These are phyloP conservation scores for Fusarium mundagurra DNA, from an alignment of 2,329 filamentous ascomycete genomes.

Conservation along the genomic window DNA sequence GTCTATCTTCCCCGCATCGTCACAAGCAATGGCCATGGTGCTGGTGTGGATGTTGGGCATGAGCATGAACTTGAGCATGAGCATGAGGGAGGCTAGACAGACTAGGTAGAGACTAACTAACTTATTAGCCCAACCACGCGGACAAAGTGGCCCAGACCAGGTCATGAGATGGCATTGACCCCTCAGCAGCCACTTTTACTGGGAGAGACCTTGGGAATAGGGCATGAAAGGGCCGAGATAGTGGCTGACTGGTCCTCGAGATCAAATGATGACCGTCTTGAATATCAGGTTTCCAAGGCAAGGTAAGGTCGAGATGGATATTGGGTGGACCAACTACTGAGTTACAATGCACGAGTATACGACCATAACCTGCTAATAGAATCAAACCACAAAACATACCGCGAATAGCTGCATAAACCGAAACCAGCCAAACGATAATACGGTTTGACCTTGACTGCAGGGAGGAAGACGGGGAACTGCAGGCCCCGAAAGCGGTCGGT, in stretches of 20 bases:
- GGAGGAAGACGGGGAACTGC: neutral
- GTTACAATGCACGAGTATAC: neutral
- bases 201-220: neutral
- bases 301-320: neutral
- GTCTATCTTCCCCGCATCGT: constrained; percentile 26
- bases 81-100: constrained; percentile 1
- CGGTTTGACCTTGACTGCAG: constrained; percentile 1
- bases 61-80: constrained; percentile 1
- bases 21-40: constrained; percentile 5
- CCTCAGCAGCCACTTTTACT: constrained; percentile 3
- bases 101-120: neutral
- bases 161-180: constrained; percentile 30
- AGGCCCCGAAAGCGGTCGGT: constrained; percentile 13
- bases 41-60: constrained; percentile 25
- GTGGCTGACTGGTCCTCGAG: constrained; percentile 16
- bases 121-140: constrained; percentile 27
- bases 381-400: neutral
- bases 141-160: constrained; percentile 13
- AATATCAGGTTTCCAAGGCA: neutral
- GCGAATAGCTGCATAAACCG: constrained; percentile 19
- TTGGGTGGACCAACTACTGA: constrained; percentile 7
- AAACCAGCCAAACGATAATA: constrained; percentile 15
- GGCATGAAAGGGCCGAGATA: constrained; percentile 4
- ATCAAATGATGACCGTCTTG: constrained; percentile 23
- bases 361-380: neutral